phyloP scores from a whole-genome alignment of 2,329 filamentous ascomycete species.

The Zarea fungicola region DNA sequence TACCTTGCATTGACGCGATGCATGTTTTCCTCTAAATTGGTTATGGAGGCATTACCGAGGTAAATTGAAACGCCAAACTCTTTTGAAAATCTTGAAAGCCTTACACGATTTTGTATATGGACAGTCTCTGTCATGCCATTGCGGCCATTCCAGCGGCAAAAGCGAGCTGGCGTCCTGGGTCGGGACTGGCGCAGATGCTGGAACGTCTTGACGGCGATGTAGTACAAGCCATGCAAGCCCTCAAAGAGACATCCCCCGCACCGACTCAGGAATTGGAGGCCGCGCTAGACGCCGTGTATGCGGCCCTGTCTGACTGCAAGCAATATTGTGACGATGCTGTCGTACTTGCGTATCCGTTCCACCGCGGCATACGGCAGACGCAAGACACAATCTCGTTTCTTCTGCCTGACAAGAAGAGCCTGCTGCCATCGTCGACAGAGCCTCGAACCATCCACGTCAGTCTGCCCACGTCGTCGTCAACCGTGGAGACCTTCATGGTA shows the following conservation, averaged over 20 bases:
- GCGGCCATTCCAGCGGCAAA: background rate
- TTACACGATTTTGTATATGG: no score
- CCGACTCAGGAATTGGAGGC: slow-evolving; percentile 17
- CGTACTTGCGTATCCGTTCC: slow-evolving; percentile 19
- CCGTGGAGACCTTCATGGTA: slow-evolving; percentile 21
- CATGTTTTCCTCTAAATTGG: slow-evolving; percentile 32
- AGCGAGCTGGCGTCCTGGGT: slow-evolving; percentile 9
- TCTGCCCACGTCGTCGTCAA: background rate
- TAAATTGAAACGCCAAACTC: no score
- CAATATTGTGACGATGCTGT: slow-evolving; percentile 15
- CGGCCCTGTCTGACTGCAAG: slow-evolving; percentile 19
- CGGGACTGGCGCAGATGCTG: slow-evolving; percentile 15
- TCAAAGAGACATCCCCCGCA: slow-evolving; percentile 27
- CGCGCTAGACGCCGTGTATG: slow-evolving; percentile 15
- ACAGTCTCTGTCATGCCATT: background rate
- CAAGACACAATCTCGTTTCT: slow-evolving; percentile 24
- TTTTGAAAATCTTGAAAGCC: no score
- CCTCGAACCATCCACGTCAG: background rate
- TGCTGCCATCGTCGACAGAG: no score
- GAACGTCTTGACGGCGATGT: slow-evolving; percentile 29
- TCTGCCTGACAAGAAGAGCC: slow-evolving; percentile 14
- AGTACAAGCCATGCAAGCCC: slow-evolving; percentile 32
- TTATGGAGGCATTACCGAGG: slow-evolving; percentile 26
- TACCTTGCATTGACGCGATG: slow-evolving; percentile 30
- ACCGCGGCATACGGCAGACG: slow-evolving; percentile 25